Percentiles rank a stretch among this genome's conserved stretches.
Evolutionary conservation across 2,329 filamentous ascomycete species (phyloP).

Genomic region (Fusarium redolens): DNA sequence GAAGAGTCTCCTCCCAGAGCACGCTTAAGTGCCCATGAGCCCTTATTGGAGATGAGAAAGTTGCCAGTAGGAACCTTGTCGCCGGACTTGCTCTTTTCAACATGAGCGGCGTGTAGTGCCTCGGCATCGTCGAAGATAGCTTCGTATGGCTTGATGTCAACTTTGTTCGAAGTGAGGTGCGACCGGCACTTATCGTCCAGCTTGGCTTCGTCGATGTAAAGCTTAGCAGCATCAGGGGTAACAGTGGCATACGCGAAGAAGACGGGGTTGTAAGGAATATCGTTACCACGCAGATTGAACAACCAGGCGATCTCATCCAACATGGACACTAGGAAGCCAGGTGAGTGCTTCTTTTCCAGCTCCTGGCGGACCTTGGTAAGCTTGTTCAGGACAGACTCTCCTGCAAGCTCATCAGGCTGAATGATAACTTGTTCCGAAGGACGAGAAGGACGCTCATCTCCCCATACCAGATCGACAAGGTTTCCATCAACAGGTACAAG

Average conservation of each 20-base stretch:
- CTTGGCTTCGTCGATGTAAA: slow-evolving; percentile 88
- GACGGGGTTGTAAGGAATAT: slow-evolving; percentile 97
- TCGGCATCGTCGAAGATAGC: slow-evolving; percentile 83
- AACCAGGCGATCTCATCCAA: slow-evolving; percentile 98
- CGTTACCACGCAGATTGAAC: slow-evolving; percentile 95
- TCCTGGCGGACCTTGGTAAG: slow-evolving; percentile 90
- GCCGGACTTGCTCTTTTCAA: slow-evolving; percentile 52
- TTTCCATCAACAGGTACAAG: slow-evolving; percentile 83
- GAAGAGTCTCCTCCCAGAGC: slow-evolving; percentile 86
- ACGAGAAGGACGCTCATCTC: slow-evolving; percentile 73
- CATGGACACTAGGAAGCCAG: slow-evolving; percentile 91
- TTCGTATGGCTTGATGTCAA: slow-evolving; percentile 84
- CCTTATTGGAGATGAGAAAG: slow-evolving; percentile 87
- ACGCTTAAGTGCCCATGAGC: slow-evolving; percentile 91
- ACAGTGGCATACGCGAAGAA: slow-evolving; percentile 97
- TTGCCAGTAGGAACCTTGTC: slow-evolving; percentile 62
- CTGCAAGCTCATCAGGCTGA: slow-evolving; percentile 78
- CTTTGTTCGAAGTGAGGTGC: slow-evolving; percentile 76
- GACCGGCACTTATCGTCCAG: slow-evolving; percentile 74
- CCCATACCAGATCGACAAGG: slow-evolving; percentile 93
- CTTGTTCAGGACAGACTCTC: slow-evolving; percentile 85
- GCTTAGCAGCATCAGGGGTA: slow-evolving; percentile 78
- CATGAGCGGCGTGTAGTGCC: slow-evolving; percentile 59
- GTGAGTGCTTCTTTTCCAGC: slow-evolving; percentile 87
- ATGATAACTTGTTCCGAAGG: slow-evolving; percentile 82